Conservation (phyloP, 2,329 filamentous ascomycete genomes). For the Trichoderma aggressivum region DNA sequence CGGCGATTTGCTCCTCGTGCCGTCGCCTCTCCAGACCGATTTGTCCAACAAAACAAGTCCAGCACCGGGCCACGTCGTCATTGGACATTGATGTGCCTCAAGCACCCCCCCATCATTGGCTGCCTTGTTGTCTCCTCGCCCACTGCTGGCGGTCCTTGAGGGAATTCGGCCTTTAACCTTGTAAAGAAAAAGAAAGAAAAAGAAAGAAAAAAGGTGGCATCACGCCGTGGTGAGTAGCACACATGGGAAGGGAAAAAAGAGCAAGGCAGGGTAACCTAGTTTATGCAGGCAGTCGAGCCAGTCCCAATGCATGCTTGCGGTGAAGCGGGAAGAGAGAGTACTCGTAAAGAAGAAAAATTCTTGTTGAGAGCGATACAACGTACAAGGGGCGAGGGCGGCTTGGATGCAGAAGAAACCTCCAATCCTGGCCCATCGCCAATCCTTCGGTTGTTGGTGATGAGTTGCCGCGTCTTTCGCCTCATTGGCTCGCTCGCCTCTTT, state of each 20-base stretch:
- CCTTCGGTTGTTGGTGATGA: background rate
- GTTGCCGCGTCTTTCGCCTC: background rate
- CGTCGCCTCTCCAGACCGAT: background rate
- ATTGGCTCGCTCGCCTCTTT: constrained; percentile 1
- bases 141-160: background rate
- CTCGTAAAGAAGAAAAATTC: background rate
- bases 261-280: background rate
- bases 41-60: background rate
- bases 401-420: background rate
- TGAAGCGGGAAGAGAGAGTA: background rate
- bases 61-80: constrained; percentile 3
- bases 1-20: constrained; percentile 2
- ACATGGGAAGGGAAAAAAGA: background rate
- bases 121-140: background rate
- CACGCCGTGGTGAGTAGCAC: background rate
- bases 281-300: background rate
- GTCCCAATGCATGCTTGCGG: background rate
- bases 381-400: background rate
- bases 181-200: background rate
- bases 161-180: background rate
- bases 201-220: background rate
- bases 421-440: background rate
- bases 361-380: background rate
- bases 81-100: background rate
- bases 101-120: background rate